A percentile compares a stretch with the other conserved stretches of the same genome.
Conservation (phyloP, 345 rosid species). For the Salix brachista region DNA sequence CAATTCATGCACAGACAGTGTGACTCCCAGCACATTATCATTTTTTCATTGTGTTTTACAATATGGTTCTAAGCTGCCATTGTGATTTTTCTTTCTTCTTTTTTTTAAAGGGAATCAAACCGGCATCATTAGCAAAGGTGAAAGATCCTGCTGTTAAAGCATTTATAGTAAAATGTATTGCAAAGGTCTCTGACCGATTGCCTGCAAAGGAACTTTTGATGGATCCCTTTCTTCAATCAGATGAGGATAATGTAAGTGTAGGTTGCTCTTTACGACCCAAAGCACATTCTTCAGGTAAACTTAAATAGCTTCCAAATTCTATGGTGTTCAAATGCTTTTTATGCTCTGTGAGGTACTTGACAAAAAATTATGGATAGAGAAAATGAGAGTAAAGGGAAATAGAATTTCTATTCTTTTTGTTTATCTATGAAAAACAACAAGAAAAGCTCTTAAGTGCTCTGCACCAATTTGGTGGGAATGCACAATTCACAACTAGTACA, state of each 20-base stretch:
- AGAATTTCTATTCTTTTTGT: background rate
- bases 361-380: background rate
- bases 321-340: background rate
- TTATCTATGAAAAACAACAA: background rate
- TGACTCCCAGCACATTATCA: background rate
- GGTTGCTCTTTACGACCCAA: conserved; percentile 30
- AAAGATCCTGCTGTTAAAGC: conserved; percentile 52
- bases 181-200: conserved; percentile 65
- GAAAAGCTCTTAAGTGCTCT: background rate
- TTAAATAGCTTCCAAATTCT: background rate
- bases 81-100: background rate
- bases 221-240: conserved; percentile 75
- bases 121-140: conserved; percentile 85
- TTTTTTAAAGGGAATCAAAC: conserved; percentile 73
- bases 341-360: background rate
- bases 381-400: background rate
- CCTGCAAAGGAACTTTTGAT: conserved; percentile 77
- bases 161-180: conserved; percentile 89
- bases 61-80: conserved; percentile 7
- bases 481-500: background rate
- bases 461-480: background rate
- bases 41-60: background rate
- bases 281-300: conserved; percentile 36
- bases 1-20: background rate
- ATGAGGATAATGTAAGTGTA: conserved; percentile 46